A percentile compares a stretch with the other conserved stretches of the same genome.
These are phyloP conservation scores for Termitomyces sp. DNA, from an alignment of 1,284 basidiomycete species.

Conservation along the genomic window DNA sequence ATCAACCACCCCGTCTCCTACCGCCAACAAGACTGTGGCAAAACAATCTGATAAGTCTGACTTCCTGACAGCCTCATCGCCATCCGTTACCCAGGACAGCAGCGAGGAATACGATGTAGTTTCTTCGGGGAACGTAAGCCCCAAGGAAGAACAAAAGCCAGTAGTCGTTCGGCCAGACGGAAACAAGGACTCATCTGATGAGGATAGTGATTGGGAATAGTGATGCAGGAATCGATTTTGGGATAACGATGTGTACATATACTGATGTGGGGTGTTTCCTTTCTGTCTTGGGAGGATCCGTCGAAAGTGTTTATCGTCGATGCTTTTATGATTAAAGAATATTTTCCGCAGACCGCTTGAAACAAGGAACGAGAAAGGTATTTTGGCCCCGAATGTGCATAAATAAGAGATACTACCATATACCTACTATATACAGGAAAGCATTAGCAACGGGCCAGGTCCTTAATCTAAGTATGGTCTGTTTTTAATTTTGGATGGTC, in stretches of 20 bases:
- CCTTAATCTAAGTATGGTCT: no score
- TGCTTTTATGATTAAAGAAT: not conserved
- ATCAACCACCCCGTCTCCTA: not conserved
- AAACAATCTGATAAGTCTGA: conserved; percentile 1
- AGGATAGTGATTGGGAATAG: conserved; percentile 72
- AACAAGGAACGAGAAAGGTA: not conserved
- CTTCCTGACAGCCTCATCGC: conserved; percentile 3
- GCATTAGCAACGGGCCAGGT: no score
- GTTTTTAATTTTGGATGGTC: no score
- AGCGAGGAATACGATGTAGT: conserved; percentile 74
- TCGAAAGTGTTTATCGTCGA: not conserved
- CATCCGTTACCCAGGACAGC: conserved; percentile 34
- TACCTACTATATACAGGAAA: not conserved
- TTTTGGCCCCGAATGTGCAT: not conserved
- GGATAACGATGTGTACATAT: not conserved
- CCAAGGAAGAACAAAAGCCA: conserved; percentile 21
- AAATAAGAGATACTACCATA: not conserved
- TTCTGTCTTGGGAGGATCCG: not conserved
- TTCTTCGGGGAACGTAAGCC: conserved; percentile 45
- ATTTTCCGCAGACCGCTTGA: not conserved
- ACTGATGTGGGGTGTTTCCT: not conserved
- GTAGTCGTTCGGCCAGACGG: conserved; percentile 19
- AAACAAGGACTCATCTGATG: conserved; percentile 33
- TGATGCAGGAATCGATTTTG: not conserved
- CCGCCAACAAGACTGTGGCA: not conserved